Evolutionary conservation across 75 land plant genomes (phyloP).

Genomic region (Picea glauca): DNA sequence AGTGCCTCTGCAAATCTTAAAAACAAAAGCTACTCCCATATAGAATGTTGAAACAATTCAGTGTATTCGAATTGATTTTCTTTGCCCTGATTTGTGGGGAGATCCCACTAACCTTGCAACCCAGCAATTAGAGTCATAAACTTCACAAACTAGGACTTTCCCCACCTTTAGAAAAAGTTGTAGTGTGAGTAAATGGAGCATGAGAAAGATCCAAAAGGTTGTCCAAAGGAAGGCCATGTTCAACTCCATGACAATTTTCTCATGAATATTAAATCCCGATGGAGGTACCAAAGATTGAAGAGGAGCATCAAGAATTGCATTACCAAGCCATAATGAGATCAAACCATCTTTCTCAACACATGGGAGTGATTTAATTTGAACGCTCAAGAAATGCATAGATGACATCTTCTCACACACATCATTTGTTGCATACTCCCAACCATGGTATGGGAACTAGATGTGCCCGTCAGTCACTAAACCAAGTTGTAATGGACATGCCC

Average conservation of each 20-base stretch:
- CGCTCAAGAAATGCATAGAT: constrained; percentile 60
- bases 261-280: constrained; percentile 70
- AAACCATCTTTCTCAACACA: constrained; percentile 91
- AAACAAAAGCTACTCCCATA: too few species aligned
- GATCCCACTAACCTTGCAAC: constrained; percentile 19
- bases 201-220: constrained; percentile 92
- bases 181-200: constrained; percentile 95
- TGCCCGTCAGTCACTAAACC: constrained; percentile 85
- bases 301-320: constrained; percentile 56
- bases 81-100: constrained; percentile 27
- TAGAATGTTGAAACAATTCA: too few species aligned
- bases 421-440: constrained; percentile 94
- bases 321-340: constrained; percentile 98
- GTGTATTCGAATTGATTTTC: too few species aligned
- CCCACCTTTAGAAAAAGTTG: constrained; percentile 45
- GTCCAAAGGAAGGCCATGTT: constrained; percentile 89
- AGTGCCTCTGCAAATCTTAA: too few species aligned
- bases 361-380: constrained; percentile 68
- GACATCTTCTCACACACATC: constrained; percentile 98
- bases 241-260: constrained; percentile 90
- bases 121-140: constrained; percentile 63
- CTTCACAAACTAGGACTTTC: constrained; percentile 41
- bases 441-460: constrained; percentile 95
- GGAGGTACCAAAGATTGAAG: constrained; percentile 84
- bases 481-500: constrained; percentile 95